Conservation (phyloP, 768 basidiomycete genomes). For the Agrocybe praecox region DNA sequence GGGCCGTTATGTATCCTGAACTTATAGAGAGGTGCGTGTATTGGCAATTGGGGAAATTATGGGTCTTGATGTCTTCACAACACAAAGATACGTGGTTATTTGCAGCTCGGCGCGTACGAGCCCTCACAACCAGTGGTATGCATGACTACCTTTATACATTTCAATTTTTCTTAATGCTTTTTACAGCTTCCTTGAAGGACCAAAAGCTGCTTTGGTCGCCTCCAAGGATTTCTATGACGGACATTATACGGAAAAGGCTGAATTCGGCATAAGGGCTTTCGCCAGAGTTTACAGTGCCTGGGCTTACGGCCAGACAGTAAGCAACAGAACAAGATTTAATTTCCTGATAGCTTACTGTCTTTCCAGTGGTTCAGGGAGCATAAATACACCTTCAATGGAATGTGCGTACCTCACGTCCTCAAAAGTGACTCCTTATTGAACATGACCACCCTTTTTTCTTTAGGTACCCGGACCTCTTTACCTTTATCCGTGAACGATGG, state of each 20-base stretch:
- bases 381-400: conserved; percentile 42
- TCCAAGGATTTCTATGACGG: conserved; percentile 59
- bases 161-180: neutral
- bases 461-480: conserved; percentile 49
- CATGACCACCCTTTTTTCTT: neutral
- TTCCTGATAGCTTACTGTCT: neutral
- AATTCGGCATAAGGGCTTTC: conserved; percentile 56
- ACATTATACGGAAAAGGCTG: conserved; percentile 49
- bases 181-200: conserved; percentile 60
- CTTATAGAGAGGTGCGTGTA: conserved; percentile 46
- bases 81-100: conserved; percentile 45
- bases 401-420: conserved; percentile 22
- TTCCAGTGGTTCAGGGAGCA: conserved; percentile 58
- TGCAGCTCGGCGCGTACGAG: conserved; percentile 60
- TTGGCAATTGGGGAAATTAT: too few species aligned
- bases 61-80: neutral
- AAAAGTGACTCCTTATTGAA: neutral
- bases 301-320: conserved; percentile 58
- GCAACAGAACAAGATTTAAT: conserved; percentile 4
- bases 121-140: conserved; percentile 50
- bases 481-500: conserved; percentile 56
- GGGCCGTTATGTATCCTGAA: conserved; percentile 58
- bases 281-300: conserved; percentile 58
- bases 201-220: conserved; percentile 53
- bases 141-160: neutral